Percentiles rank a stretch among this genome's conserved stretches.
Conservation (phyloP, 176 grass and related monocot genomes). For the Echinochloa phyllopogon region DNA sequence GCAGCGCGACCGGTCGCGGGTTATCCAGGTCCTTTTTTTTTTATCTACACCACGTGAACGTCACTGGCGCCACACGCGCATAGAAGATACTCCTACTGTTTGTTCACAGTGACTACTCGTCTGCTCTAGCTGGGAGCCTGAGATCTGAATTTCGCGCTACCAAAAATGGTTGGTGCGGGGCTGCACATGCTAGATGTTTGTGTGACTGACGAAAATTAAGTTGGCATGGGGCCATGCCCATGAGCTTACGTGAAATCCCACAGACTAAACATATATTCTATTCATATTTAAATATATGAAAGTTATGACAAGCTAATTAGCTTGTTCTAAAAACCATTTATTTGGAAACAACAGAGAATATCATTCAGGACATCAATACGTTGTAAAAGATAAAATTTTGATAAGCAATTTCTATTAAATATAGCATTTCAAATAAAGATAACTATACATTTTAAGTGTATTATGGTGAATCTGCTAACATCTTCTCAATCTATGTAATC, state of each 20-base stretch:
- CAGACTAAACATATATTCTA: too few relatives aligned
- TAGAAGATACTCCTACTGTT: background rate
- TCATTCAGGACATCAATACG: too few relatives aligned
- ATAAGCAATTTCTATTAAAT: too few relatives aligned
- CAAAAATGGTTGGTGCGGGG: background rate
- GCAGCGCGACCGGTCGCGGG: too few relatives aligned
- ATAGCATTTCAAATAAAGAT: background rate
- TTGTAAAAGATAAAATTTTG: too few relatives aligned
- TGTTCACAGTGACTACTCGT: background rate
- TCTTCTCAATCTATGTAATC: background rate
- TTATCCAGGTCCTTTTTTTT: rapidly evolving
- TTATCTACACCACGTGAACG: slow-evolving; percentile 40
- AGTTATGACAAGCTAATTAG: too few relatives aligned
- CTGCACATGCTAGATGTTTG: background rate
- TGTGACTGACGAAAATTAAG: background rate
- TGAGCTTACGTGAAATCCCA: too few relatives aligned
- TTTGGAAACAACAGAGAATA: too few relatives aligned
- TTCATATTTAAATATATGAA: too few relatives aligned
- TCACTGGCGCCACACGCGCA: background rate
- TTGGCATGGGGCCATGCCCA: background rate
- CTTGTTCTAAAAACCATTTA: too few relatives aligned
- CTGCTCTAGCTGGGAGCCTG: background rate
- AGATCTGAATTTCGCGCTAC: background rate
- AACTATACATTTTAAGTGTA: background rate
- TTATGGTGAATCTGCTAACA: background rate